Percentiles rank a stretch among this genome's conserved stretches.
These are phyloP conservation scores for Suillus subalutaceus DNA, from an alignment of 768 basidiomycete genomes.

Conservation along the genomic window DNA sequence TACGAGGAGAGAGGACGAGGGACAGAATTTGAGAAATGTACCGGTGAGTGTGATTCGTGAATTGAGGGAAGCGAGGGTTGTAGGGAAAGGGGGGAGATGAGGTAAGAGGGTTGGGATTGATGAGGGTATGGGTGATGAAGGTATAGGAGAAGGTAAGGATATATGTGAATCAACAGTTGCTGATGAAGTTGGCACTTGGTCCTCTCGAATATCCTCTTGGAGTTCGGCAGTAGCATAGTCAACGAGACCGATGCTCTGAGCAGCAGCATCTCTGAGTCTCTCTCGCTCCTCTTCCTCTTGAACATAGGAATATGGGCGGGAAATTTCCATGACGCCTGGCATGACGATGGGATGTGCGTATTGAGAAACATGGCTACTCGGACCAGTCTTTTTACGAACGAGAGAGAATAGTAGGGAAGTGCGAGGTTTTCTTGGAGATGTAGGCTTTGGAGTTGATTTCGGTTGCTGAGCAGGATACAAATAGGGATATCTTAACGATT, in stretches of 20 bases:
- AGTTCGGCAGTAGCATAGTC: constrained; percentile 1
- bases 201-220: constrained; percentile 37
- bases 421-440: constrained; percentile 37
- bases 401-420: constrained; percentile 48
- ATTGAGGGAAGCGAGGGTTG: constrained; percentile 50
- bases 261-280: constrained; percentile 74
- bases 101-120: constrained; percentile 28
- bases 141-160: constrained; percentile 13
- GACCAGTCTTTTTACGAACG: constrained; percentile 42
- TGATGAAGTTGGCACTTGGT: constrained; percentile 35
- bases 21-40: constrained; percentile 68
- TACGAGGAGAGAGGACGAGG: constrained; percentile 67
- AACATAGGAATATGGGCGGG: constrained; percentile 46
- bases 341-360: constrained; percentile 47
- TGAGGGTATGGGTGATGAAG: constrained; percentile 26
- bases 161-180: constrained; percentile 26
- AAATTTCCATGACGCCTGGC: constrained; percentile 77
- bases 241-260: constrained; percentile 69
- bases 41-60: constrained; percentile 57
- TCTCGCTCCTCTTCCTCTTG: constrained; percentile 74
- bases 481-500: constrained; percentile 8
- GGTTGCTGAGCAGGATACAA: not conserved
- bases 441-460: not conserved
- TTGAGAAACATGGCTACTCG: constrained; percentile 28
- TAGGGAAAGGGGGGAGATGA: constrained; percentile 59